Conservation (phyloP, 108 stramenopile species). For the Schizochytrium sp. region DNA sequence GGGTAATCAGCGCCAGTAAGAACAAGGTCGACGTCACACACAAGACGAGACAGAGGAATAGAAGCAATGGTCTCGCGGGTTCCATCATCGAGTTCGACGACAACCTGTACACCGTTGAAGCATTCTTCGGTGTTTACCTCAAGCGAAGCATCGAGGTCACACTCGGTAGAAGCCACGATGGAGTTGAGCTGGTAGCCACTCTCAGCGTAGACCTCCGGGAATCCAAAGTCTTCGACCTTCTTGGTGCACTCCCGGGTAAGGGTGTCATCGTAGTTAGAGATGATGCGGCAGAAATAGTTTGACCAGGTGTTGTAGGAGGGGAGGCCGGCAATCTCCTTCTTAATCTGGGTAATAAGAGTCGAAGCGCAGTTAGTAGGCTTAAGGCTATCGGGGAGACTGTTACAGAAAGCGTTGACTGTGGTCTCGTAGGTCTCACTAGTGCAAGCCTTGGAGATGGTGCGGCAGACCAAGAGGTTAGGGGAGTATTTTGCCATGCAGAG, state of each 20-base stretch:
- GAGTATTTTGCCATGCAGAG: background rate
- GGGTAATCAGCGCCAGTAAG: slow-evolving; percentile 20
- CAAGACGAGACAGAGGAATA: background rate
- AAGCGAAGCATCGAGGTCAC: slow-evolving; percentile 5
- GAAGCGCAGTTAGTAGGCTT: background rate
- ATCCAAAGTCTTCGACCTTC: slow-evolving; percentile 19
- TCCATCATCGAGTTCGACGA: background rate
- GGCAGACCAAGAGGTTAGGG: slow-evolving; percentile 24
- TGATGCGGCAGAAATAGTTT: background rate
- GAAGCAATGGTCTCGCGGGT: slow-evolving; percentile 12
- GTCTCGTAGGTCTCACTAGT: background rate
- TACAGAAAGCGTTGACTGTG: background rate
- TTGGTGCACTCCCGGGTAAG: slow-evolving; percentile 3
- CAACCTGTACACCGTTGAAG: background rate
- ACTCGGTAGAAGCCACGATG: background rate
- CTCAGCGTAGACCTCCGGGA: slow-evolving; percentile 8
- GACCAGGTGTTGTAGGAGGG: slow-evolving; percentile 7
- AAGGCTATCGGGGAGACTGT: background rate
- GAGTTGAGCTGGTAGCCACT: background rate
- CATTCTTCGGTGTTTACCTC: background rate
- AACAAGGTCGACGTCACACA: background rate
- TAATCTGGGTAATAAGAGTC: background rate
- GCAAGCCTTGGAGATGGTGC: slow-evolving; percentile 14
- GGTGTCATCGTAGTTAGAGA: background rate
- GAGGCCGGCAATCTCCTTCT: background rate